Conservation (phyloP, 257 asterid genomes). For the Hygrophila difformis region DNA sequence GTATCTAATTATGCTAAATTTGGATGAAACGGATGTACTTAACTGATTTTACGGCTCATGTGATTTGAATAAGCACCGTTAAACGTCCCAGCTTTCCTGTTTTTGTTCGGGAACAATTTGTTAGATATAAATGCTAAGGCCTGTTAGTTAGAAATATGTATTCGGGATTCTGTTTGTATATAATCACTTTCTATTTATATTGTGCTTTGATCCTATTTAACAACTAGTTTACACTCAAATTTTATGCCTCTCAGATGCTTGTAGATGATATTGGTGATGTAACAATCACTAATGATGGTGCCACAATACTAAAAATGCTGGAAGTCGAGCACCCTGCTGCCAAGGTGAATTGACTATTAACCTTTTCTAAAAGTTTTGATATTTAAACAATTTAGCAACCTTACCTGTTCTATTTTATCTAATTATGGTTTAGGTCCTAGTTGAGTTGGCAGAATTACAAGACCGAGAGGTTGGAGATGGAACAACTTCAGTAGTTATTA, state of each 20-base stretch:
- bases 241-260: constrained; percentile 59
- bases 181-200: neutral
- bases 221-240: neutral
- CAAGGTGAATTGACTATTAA: constrained; percentile 40
- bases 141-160: neutral
- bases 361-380: neutral
- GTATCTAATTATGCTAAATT: neutral
- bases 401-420: neutral
- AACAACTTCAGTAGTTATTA: constrained; percentile 89
- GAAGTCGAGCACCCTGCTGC: constrained; percentile 99
- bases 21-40: constrained; percentile 2
- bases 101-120: no score
- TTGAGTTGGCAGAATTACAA: constrained; percentile 97
- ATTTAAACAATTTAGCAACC: neutral
- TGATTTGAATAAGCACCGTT: neutral
- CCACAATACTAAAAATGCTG: constrained; percentile 87
- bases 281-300: constrained; percentile 98
- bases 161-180: neutral
- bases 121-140: neutral
- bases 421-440: constrained; percentile 59
- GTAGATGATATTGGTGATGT: constrained; percentile 99
- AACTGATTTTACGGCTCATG: neutral
- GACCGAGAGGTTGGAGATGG: constrained; percentile 99
- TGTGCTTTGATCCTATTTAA: neutral
- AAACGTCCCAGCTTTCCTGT: neutral